Evolutionary conservation across 371 early-diverging fungal genomes (phyloP).

Genomic region (Circinella umbellata): DNA sequence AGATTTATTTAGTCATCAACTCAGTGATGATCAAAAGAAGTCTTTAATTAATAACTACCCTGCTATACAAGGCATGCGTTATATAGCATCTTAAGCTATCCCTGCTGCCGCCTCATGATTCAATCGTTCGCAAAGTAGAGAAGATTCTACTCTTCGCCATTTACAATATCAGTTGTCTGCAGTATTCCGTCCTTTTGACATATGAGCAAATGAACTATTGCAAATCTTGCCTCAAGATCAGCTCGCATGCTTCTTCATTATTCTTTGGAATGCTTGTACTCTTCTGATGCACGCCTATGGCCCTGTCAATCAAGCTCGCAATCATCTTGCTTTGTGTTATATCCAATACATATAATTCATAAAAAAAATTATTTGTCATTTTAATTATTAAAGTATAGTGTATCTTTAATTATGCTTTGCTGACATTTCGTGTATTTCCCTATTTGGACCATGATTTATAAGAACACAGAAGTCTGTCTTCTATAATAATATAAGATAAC

Average conservation of each 20-base stretch:
- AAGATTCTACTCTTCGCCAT: constrained; percentile 12
- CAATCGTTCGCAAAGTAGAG: neutral
- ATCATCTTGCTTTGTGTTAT: constrained; percentile 20
- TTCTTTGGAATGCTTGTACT: neutral
- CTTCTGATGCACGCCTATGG: constrained; percentile 3
- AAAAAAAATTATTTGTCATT: too few species aligned
- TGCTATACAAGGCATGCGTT: neutral
- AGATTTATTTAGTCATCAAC: neutral
- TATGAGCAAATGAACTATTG: constrained; percentile 7
- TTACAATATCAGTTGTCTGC: constrained; percentile 22
- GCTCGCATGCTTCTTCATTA: neutral
- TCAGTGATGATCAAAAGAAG: constrained; percentile 13
- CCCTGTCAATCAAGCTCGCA: constrained; percentile 14
- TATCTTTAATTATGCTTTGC: too few species aligned
- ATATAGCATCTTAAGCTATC: constrained; percentile 15
- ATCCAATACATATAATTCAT: too few species aligned
- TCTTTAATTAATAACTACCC: constrained; percentile 21
- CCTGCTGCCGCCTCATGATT: constrained; percentile 12
- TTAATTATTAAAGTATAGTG: too few species aligned
- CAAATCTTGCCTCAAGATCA: neutral
- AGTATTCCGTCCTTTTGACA: constrained; percentile 18
- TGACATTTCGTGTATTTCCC: too few species aligned
- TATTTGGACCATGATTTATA: too few species aligned
- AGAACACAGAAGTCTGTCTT: too few species aligned
- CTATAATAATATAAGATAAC: too few species aligned